Base-by-base conservation (phyloP, 441 rosid species). In the Syzygium malaccense region DNA sequence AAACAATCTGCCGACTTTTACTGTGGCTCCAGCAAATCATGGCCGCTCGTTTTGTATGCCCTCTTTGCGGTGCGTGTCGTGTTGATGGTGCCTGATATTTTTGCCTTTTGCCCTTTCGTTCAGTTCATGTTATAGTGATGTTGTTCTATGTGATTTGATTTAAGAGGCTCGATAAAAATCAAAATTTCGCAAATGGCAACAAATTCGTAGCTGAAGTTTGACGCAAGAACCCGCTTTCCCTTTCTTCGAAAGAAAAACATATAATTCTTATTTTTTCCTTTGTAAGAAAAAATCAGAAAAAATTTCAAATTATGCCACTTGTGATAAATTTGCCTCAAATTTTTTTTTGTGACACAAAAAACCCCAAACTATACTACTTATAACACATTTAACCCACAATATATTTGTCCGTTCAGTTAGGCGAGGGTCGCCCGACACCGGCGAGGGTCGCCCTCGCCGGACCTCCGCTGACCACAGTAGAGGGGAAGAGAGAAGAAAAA, bases 1-100 rank as follows among this genome's bases (percentile, higher is more conserved):
- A 14, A 66, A 86, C 86, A 91, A 88, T 86, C 89, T 53, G n/a
- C 90, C 88, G 11, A 20, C 80, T 41, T 87, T 62, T 30, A 14
- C 19, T 88, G 89, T 37, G 15, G 10, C 85, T 20, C 79, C 54
- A 26, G 84, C 84, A 78, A 75, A 89, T 91, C 90, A 56, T 58
- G 68, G 85, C 91, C 90, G 66, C 66, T 79, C 75, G 6, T 64
- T 64, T 75, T 19, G 14, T 78, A 1, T 17, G 57, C n/a, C 55
- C n/a, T 41, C 8, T 17, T 66, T 51, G 11, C 4, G 68, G 33
- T 15, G 53, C 33, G 55, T 30, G 17, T 13, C 1, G 5, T 51
- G 15, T n/a, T 13, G 54, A 68, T 8, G 20, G 11, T 15, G 49
- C 0, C 83, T 23, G 84, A 41, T 75, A 23, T 33, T 75, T 75